Evolutionary conservation across 371 early-diverging fungal species (phyloP).

Genomic region (Mucor piriformis): DNA sequence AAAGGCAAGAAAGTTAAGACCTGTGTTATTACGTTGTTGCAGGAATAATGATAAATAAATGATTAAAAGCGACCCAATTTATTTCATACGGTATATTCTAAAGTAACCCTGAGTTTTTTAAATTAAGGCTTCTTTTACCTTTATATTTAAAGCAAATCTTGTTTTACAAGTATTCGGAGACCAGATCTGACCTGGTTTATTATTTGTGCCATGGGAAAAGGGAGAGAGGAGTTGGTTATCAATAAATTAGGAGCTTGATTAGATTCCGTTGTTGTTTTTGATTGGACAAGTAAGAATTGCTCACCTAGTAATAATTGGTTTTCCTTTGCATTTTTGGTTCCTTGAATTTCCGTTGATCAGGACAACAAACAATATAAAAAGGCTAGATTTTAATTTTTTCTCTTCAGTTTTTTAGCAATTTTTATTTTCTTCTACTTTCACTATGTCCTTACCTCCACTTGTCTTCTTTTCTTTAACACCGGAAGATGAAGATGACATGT

Average conservation of each 20-base stretch:
- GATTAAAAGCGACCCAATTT: conserved; percentile 20
- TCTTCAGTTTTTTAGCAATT: neutral
- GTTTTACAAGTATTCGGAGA: conserved; percentile 31
- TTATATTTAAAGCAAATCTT: conserved; percentile 26
- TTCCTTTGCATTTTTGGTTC: conserved; percentile 20
- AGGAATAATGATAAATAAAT: conserved; percentile 7
- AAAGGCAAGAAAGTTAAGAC: neutral
- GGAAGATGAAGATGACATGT: conserved; percentile 15
- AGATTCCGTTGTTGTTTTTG: conserved; percentile 17
- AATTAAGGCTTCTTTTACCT: conserved; percentile 4
- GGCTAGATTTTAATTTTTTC: conserved; percentile 8
- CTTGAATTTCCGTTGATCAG: conserved; percentile 30
- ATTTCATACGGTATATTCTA: conserved; percentile 24
- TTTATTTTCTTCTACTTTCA: neutral
- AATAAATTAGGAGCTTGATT: conserved; percentile 6
- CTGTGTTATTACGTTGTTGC: conserved; percentile 8
- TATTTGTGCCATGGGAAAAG: conserved; percentile 22
- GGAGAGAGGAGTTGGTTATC: neutral
- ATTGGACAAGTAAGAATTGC: conserved; percentile 23
- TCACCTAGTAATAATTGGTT: conserved; percentile 21
- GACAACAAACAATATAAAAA: conserved; percentile 13
- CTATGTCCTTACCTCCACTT: conserved; percentile 4
- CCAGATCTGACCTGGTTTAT: conserved; percentile 6
- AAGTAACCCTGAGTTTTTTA: neutral
- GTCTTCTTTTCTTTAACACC: conserved; percentile 28